A percentile compares a stretch with the other conserved stretches of the same genome.
Conservation (phyloP, 164 flowering plant genomes). For the Piper betle region DNA sequence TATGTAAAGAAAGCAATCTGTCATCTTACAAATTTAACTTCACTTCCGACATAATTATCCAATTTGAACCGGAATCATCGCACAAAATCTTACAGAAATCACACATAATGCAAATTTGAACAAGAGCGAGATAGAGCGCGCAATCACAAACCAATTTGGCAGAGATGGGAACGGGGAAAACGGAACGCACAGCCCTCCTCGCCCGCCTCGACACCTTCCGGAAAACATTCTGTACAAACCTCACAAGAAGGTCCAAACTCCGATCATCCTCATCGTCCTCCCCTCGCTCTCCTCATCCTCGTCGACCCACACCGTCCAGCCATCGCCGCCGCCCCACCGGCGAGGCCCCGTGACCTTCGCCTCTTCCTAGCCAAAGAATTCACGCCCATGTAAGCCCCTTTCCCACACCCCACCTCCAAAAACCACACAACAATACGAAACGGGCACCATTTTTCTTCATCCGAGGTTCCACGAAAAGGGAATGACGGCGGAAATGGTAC, state of each 20-base stretch:
- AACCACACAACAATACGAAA: constrained; percentile 5
- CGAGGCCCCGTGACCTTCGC: constrained; percentile 20
- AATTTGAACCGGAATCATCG: too few relatives aligned
- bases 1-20: too few relatives aligned
- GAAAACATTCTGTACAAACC: constrained; percentile 65
- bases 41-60: too few relatives aligned
- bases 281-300: constrained; percentile 44
- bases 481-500: constrained; percentile 3
- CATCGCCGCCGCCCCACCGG: constrained; percentile 26
- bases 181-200: constrained; percentile 68
- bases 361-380: constrained; percentile 23
- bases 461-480: not conserved
- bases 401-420: too few relatives aligned
- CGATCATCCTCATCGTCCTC: constrained; percentile 65
- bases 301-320: constrained; percentile 3
- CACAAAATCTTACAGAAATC: too few relatives aligned
- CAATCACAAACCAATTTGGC: constrained; percentile 39
- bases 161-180: constrained; percentile 56
- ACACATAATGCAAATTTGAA: not conserved
- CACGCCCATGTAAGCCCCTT: constrained; percentile 1
- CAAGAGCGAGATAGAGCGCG: not conserved
- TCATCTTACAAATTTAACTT: too few relatives aligned
- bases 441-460: not conserved
- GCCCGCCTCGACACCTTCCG: constrained; percentile 61
- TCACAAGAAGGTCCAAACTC: constrained; percentile 67